Conservation (phyloP, 257 asterid genomes). For the Gardenia jasminoides region DNA sequence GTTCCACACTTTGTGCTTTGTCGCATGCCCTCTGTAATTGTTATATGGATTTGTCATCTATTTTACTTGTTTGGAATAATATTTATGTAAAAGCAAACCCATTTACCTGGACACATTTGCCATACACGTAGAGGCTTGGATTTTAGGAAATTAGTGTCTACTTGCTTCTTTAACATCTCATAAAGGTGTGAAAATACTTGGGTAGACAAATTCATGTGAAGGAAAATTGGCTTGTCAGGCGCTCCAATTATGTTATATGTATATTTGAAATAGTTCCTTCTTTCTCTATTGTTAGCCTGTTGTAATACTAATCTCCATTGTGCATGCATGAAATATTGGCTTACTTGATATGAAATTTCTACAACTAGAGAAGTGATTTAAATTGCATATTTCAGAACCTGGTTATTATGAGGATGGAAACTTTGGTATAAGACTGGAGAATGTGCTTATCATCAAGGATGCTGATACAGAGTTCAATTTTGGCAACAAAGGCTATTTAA, state of each 20-base stretch:
- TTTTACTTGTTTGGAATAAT: background rate
- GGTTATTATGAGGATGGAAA: slow-evolving; percentile 97
- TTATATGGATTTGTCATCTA: background rate
- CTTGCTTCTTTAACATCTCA: background rate
- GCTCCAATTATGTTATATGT: background rate
- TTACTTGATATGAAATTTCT: background rate
- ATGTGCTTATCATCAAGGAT: slow-evolving; percentile 79
- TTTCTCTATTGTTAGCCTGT: background rate
- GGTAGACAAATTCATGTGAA: background rate
- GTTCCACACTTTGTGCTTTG: background rate
- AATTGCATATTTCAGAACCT: slow-evolving; percentile 62
- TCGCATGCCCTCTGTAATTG: background rate
- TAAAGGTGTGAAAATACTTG: background rate
- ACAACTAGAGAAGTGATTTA: slow-evolving; percentile 1
- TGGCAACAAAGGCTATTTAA: slow-evolving; percentile 72
- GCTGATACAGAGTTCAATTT: slow-evolving; percentile 90
- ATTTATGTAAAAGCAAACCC: background rate
- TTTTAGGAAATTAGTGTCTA: background rate
- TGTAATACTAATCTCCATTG: background rate
- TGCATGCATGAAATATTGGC: background rate
- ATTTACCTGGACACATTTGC: background rate
- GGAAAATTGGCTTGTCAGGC: background rate
- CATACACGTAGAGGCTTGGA: background rate
- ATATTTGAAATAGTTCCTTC: background rate
- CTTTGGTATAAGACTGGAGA: slow-evolving; percentile 92